Base-by-base conservation (phyloP, 2,329 filamentous ascomycete genomes). In the Penicillium sp. region DNA sequence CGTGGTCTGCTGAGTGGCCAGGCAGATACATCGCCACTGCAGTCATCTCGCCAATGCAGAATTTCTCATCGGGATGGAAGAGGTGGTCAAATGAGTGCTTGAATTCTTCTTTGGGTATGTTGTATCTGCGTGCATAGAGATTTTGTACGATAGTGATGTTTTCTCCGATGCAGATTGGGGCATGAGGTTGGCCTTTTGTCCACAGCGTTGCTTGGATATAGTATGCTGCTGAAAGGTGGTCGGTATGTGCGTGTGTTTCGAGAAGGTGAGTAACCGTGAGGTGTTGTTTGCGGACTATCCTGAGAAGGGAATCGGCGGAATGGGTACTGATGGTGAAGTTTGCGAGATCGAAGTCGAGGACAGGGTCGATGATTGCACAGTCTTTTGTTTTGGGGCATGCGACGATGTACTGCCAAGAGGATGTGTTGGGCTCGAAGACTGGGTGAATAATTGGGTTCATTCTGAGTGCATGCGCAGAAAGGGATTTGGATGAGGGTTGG, bases 231-330 rank as follows among this genome's bases (percentile, higher is more conserved):
- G 84, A 86, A 0, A 87, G 62, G 55, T 87, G 84, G 55, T 87
- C 83, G 3, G 84, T 84, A 59, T 87, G 83, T 0, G 78, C 81
- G 65, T 88, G 85, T 0, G 86, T 88, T 63, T 88, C 85, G 3
- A 88, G 75, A 9, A 88, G 80, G 27, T 72, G 68, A 1, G 72
- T 71, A 9, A 87, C 65, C 0, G 59, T 74, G 66, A 85, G 85
- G 1, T 70, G 71, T 0, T 81, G 66, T 1, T 77, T 64, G 1
- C 59, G 54, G 5, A 84, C 67, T 0, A 80, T 27, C 0, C 72
- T 63, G 0, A 88, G 71, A 0, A 88, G 62, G 0, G 58, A 42
- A 51, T 88, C 82, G 1, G 85, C 85, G 0, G 81, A 75, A 1
- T 65, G 47, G 0, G 85, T 85, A 13, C 67, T 74, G 52, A 87